Base-by-base conservation (phyloP, 148 eudicot genomes). In the Vaccinium darrowii region DNA sequence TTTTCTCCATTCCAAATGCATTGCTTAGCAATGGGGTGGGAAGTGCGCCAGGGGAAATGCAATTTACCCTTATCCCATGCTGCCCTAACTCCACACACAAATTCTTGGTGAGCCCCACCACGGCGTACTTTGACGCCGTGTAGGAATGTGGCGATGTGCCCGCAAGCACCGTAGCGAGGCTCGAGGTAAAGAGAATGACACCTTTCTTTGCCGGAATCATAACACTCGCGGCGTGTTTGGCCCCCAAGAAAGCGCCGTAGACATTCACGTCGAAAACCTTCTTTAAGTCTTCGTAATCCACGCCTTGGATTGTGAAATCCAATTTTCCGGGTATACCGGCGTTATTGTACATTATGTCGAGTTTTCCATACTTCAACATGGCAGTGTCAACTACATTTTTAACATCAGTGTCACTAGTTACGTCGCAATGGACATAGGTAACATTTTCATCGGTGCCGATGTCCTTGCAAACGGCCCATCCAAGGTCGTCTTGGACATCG, bases 61-160 rank as follows among this genome's bases (percentile, higher is more conserved):
- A 72, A 36, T 72, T 72, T 3, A 72, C 76, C 33, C 76, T 33
- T 72, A 72, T 72, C 47, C 76, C 76, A 36, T 72, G 76, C 21
- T 72, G 76, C 76, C 76, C 76, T 14, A 72, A 30, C 10, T 72
- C 76, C 76, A 72, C 76, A 16, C 76, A 72, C 49, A 72, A 36
- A 10, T 72, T 72, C 49, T 72, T 72, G 8, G 4, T 7, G 8
- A 72, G 76, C 47, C 76, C 50, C 19, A 72, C 76, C 49, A 72
- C 76, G 10, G 76, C 76, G 10, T 72, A 15, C 76, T 72, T 72
- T 1, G 76, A 72, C 1, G 76, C 76, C 3, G 76, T 36, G 76
- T 72, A 72, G 0, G 49, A 30, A n/a, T 72, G 76, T 0, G 76
- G 76, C n/a, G 76, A 30, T 0, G 43, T 30, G 8, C 49, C 76